A percentile compares a stretch with the other conserved stretches of the same genome.
Conservation (phyloP, 495 filamentous ascomycete species). For the Neurospora terricola region DNA sequence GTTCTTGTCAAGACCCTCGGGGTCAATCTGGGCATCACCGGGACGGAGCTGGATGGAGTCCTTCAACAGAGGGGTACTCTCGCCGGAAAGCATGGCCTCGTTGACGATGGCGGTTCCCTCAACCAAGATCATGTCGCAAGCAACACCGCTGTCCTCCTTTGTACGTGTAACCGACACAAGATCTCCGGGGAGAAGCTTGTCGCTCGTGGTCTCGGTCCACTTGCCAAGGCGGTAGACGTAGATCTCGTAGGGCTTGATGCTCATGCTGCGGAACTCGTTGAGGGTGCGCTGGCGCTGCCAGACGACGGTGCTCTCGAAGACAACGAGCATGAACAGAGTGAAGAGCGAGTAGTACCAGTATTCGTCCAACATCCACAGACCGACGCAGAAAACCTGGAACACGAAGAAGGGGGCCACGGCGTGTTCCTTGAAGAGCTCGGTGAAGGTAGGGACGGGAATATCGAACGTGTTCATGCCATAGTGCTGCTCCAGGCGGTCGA, state of each 20-base stretch:
- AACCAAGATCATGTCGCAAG: constrained; percentile 91
- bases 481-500: constrained; percentile 72
- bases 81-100: constrained; percentile 97
- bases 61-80: constrained; percentile 94
- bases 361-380: constrained; percentile 97
- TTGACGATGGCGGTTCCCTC: constrained; percentile 97
- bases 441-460: constrained; percentile 91
- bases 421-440: constrained; percentile 95
- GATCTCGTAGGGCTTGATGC: constrained; percentile 93
- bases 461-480: constrained; percentile 97
- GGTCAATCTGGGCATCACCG: constrained; percentile 70
- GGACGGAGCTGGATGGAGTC: constrained; percentile 92
- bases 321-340: constrained; percentile 94
- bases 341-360: constrained; percentile 99
- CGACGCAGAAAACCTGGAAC: constrained; percentile 98
- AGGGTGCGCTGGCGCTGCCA: constrained; percentile 98
- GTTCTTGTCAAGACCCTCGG: constrained; percentile 91
- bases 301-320: constrained; percentile 96
- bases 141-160: constrained; percentile 94
- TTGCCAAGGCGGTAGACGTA: constrained; percentile 78
- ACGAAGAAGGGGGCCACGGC: constrained; percentile 98
- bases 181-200: constrained; percentile 92
- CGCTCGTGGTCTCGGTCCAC: constrained; percentile 85
- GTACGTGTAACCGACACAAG: constrained; percentile 88
- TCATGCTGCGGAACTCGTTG: constrained; percentile 97